These are phyloP conservation scores for Neospora caninum DNA, from an alignment of 169 alveolate genomes.

Conservation along the genomic window DNA sequence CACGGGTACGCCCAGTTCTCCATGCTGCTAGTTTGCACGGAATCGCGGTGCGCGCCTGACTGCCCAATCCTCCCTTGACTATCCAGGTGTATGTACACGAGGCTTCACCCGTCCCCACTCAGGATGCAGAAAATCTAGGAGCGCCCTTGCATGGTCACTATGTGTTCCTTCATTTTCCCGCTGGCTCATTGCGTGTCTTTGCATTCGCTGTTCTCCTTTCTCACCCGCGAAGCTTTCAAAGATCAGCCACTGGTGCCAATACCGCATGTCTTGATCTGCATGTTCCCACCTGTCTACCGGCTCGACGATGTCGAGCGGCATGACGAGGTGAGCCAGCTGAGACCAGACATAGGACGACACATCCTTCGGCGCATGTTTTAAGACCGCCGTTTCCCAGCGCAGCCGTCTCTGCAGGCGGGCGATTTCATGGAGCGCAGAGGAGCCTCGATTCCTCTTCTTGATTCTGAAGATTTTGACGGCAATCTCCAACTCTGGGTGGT, in stretches of 20 bases:
- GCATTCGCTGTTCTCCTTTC: neutral
- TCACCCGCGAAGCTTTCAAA: slow-evolving; percentile 52
- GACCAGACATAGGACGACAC: slow-evolving; percentile 34
- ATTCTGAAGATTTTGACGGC: slow-evolving; percentile 26
- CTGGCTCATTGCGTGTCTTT: too few relatives aligned
- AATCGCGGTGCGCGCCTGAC: too few relatives aligned
- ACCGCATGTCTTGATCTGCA: neutral
- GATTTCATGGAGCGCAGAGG: neutral
- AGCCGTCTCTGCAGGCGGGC: slow-evolving; percentile 29
- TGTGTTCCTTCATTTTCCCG: too few relatives aligned
- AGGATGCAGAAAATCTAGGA: too few relatives aligned
- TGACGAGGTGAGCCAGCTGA: slow-evolving; percentile 33
- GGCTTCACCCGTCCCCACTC: too few relatives aligned
- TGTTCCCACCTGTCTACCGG: neutral
- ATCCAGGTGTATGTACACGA: too few relatives aligned
- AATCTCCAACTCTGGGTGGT: neutral
- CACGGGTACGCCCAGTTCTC: too few relatives aligned
- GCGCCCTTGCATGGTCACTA: too few relatives aligned
- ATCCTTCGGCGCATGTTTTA: slow-evolving; percentile 30
- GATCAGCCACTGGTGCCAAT: slow-evolving; percentile 53
- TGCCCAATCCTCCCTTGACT: too few relatives aligned
- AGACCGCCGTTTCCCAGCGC: slow-evolving; percentile 23
- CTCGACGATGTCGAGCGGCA: slow-evolving; percentile 61
- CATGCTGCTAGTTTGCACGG: too few relatives aligned
- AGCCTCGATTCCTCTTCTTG: neutral